Conservation (phyloP, 495 filamentous ascomycete species). For the Podospora bellae-mahoneyi region DNA sequence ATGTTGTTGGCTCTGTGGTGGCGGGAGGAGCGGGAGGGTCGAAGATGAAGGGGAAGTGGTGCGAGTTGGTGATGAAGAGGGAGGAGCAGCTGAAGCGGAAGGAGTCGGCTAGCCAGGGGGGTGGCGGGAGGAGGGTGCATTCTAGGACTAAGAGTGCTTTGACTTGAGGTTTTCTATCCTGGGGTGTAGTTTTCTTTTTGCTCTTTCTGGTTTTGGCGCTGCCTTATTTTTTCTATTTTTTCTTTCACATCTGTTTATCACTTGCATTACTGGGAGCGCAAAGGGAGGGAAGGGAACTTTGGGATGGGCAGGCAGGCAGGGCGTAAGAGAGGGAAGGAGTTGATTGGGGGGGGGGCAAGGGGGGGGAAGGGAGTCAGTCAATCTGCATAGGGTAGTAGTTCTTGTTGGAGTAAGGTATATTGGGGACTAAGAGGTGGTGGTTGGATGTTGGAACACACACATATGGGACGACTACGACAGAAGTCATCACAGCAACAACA, state of each 20-base stretch:
- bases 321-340: neutral
- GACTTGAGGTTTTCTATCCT: constrained; percentile 27
- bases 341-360: neutral
- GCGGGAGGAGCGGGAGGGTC: constrained; percentile 32
- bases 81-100: constrained; percentile 43
- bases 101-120: constrained; percentile 18
- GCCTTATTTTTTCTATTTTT: neutral
- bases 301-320: neutral
- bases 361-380: too few relatives aligned
- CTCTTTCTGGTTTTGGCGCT: neutral
- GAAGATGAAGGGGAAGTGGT: constrained; percentile 64
- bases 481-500: neutral
- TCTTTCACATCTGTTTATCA: neutral
- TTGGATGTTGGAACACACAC: neutral
- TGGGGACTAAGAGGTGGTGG: neutral
- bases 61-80: constrained; percentile 72
- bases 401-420: neutral
- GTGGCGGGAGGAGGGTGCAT: constrained; percentile 41
- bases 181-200: constrained; percentile 15
- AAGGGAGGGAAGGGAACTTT: neutral
- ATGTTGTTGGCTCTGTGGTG: constrained; percentile 42
- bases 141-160: constrained; percentile 54
- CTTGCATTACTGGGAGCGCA: neutral
- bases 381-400: neutral
- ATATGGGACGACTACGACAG: neutral